A percentile compares a stretch with the other conserved stretches of the same genome.
Conservation (phyloP, 768 basidiomycete genomes). For the Lactifluus rugatus region DNA sequence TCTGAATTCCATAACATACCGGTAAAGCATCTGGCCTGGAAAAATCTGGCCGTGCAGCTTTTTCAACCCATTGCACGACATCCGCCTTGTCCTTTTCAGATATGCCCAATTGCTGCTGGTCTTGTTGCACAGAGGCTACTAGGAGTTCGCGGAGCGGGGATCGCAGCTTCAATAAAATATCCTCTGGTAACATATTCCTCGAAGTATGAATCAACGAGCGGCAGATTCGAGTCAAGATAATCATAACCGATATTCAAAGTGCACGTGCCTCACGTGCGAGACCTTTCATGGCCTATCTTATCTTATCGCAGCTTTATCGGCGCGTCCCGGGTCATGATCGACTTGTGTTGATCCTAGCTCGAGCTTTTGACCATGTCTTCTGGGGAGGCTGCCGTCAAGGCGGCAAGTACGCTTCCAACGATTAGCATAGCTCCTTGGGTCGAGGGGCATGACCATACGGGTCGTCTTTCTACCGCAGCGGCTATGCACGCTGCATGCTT, state of each 20-base stretch:
- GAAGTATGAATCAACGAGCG: slow-evolving; percentile 10
- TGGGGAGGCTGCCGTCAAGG: neutral
- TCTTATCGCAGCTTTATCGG: neutral
- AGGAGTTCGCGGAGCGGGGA: slow-evolving; percentile 42
- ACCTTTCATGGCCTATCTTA: neutral
- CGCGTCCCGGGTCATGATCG: no score
- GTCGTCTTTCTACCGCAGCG: slow-evolving; percentile 36
- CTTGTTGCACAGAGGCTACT: slow-evolving; percentile 31
- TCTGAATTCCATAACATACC: slow-evolving; percentile 27
- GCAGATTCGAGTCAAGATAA: slow-evolving; percentile 3
- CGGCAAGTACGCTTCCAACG: slow-evolving; percentile 42
- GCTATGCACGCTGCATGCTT: slow-evolving; percentile 67
- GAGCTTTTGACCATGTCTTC: neutral
- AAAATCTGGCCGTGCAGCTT: slow-evolving; percentile 41
- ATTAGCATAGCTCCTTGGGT: slow-evolving; percentile 66
- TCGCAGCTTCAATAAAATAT: slow-evolving; percentile 23
- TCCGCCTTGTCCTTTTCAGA: slow-evolving; percentile 54
- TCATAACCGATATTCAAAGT: neutral
- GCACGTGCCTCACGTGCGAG: neutral
- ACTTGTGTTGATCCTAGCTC: neutral
- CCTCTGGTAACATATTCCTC: slow-evolving; percentile 23
- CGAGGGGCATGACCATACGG: slow-evolving; percentile 28
- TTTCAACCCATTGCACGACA: slow-evolving; percentile 63
- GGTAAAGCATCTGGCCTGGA: slow-evolving; percentile 39
- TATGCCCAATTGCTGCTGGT: slow-evolving; percentile 37